phyloP scores from a whole-genome alignment of 1,284 basidiomycete genomes.

The Taiwanofungus camphoratus region DNA sequence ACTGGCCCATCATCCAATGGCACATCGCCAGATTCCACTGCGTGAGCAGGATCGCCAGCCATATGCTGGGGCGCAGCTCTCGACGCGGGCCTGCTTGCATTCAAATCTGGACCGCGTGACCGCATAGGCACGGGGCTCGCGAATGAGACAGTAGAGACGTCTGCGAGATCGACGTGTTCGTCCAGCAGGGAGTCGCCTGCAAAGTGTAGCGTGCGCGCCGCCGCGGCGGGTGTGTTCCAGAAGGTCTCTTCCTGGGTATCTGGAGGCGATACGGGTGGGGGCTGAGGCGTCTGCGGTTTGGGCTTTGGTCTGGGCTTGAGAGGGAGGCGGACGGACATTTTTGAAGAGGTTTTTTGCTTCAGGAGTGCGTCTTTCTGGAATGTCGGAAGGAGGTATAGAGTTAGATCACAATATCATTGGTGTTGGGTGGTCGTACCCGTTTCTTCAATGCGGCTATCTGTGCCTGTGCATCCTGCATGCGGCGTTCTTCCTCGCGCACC shows the following conservation, averaged over 20 bases:
- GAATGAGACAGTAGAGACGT: conserved; percentile 48
- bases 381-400: background rate
- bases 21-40: too few relatives aligned
- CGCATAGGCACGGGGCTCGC: conserved; percentile 35
- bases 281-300: conserved; percentile 17
- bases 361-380: conserved; percentile 40
- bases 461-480: conserved; percentile 47
- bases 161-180: conserved; percentile 53
- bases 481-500: conserved; percentile 51
- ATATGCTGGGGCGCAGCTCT: too few relatives aligned
- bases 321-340: background rate
- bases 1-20: background rate
- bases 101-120: background rate
- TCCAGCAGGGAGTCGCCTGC: conserved; percentile 54
- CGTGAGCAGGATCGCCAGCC: too few relatives aligned
- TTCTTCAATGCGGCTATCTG: conserved; percentile 49
- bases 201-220: conserved; percentile 53
- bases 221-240: conserved; percentile 53
- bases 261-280: conserved; percentile 17
- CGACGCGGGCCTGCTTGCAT: too few relatives aligned
- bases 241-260: conserved; percentile 46
- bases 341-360: conserved; percentile 20
- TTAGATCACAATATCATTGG: conserved; percentile 1
- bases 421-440: conserved; percentile 29
- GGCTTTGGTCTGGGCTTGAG: conserved; percentile 9